A percentile compares a stretch with the other conserved stretches of the same genome.
These are phyloP conservation scores for Funneliformis geosporum DNA, from an alignment of 192 early-diverging fungal species.

Conservation along the genomic window DNA sequence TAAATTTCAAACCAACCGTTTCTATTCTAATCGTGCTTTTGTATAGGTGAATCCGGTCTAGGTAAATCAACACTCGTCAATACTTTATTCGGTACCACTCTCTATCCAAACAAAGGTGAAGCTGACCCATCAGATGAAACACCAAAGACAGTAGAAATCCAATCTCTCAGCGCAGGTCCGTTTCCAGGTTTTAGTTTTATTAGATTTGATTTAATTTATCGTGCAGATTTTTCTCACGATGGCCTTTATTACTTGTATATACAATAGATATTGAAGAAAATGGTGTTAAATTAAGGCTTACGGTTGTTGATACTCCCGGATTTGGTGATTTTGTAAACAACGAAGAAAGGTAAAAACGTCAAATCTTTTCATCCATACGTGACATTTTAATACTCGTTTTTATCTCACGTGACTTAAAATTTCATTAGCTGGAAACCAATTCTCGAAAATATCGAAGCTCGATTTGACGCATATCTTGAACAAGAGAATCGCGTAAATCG, in stretches of 20 bases:
- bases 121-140: slow-evolving; percentile 62
- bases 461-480: slow-evolving; percentile 89
- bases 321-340: slow-evolving; percentile 99
- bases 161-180: slow-evolving; percentile 65
- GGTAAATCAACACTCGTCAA: slow-evolving; percentile 99
- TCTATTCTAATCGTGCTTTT: background rate
- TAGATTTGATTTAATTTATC: background rate
- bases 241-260: background rate
- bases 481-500: slow-evolving; percentile 92
- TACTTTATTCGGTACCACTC: slow-evolving; percentile 89
- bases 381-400: background rate
- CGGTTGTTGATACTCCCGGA: slow-evolving; percentile 96
- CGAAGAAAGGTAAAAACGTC: slow-evolving; percentile 81
- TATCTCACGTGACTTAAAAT: background rate
- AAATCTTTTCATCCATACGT: background rate
- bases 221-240: background rate
- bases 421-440: slow-evolving; percentile 94
- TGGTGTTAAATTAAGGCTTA: slow-evolving; percentile 90
- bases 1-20: background rate
- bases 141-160: slow-evolving; percentile 76
- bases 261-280: slow-evolving; percentile 90
- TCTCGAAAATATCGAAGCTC: slow-evolving; percentile 91
- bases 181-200: background rate
- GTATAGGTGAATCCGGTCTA: slow-evolving; percentile 85
- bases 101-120: slow-evolving; percentile 83